Evolutionary conservation across 2,329 filamentous ascomycete species (phyloP).

Genomic region (Blastomyces percursus): DNA sequence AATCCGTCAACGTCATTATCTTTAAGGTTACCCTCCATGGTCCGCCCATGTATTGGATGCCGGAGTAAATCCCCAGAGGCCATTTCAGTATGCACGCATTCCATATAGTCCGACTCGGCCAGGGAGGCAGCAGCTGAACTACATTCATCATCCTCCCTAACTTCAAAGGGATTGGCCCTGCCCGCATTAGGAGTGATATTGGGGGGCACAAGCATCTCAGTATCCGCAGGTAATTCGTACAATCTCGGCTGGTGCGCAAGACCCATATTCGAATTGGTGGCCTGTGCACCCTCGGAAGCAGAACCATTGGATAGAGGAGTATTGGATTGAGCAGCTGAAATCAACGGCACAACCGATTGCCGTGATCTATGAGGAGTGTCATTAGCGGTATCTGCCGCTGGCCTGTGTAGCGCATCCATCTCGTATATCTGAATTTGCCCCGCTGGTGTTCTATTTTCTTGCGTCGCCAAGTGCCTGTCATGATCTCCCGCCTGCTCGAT

Average conservation of each 20-base stretch:
- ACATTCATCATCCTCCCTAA: background rate
- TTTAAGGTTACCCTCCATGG: background rate
- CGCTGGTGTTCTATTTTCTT: background rate
- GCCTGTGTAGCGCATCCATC: background rate
- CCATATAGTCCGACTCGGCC: conserved; percentile 27
- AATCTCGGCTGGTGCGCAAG: background rate
- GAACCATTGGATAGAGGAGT: background rate
- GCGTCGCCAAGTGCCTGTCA: background rate
- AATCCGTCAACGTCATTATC: background rate
- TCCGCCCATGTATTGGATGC: background rate
- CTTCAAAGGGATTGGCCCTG: background rate
- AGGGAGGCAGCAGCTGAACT: conserved; percentile 46
- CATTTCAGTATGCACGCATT: conserved; percentile 5
- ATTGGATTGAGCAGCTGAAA: background rate
- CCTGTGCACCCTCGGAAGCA: background rate
- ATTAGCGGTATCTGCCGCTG: background rate
- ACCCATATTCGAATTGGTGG: background rate
- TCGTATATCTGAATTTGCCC: background rate
- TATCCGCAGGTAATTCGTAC: background rate
- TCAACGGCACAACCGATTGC: background rate
- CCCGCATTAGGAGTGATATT: background rate
- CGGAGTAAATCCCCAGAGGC: background rate
- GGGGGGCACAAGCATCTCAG: background rate
- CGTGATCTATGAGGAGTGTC: background rate
- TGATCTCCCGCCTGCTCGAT: background rate